Evolutionary conservation across 352 stramenopile species (phyloP), one percentile per base, ranked within the genome.

Genomic region (Thraustochytrium sp.): DNA sequence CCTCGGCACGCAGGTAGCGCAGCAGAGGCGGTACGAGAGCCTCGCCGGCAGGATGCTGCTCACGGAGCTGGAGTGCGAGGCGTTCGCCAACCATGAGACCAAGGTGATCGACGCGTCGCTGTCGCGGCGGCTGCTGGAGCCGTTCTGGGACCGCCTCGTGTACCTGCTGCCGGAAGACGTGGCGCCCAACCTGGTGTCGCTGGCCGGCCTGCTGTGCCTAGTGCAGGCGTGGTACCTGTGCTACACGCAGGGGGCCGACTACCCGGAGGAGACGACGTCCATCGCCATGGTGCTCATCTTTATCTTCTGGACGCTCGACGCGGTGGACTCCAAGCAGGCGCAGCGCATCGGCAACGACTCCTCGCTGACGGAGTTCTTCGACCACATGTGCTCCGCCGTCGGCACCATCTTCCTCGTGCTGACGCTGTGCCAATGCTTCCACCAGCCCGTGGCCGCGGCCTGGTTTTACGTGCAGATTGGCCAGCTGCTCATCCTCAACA

Each of bases 211-310:
- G 23, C 80, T 86, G 8, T 87, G 86, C 34, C 56, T 92, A 0
- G 85, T 86, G 23, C 87, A 92, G 82, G 86, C 88, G 26, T 93
- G 89, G 89, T 93, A 92, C 84, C 80, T 93, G 18, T 88, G 87
- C 37, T 89, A 89, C 78, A 76, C 87, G 23, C 91, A 92, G 76
- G 86, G 88, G n/a, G 72, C 85, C 8, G 51, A 85, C 3, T 91
- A 89, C 82, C 88, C 89, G 40, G 87, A 82, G 5, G 87, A 87
- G 8, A 90, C 84, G 68, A 90, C 88, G 2, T 90, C 88, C 87
- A 86, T 93, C 54, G 85, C 88, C 0, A 87, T 91, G 18, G 78
- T 87, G 29, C 88, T 86, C 72, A 91, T 93, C 63, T 38, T 91
- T 1, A 80, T 91, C 23, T 93, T 92, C 86, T 92, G 89, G 82